phyloP scores from a whole-genome alignment of 2,329 filamentous ascomycete species.

The Fusarium citri region DNA sequence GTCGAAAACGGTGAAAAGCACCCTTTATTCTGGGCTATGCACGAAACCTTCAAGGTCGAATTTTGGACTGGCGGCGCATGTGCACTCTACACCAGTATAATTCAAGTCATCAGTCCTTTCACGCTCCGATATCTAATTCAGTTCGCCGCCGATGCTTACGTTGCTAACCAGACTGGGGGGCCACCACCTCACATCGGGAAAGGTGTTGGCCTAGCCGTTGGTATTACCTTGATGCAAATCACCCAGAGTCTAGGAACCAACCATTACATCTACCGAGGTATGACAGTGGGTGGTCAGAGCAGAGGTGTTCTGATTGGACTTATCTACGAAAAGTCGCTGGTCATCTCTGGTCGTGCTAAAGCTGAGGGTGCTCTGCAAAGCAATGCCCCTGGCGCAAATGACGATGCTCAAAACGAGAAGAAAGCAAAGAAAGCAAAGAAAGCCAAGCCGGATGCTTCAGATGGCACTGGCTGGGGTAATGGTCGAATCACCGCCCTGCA shows the following conservation, averaged over 20 bases:
- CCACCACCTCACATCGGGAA: slow-evolving; percentile 75
- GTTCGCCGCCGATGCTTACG: slow-evolving; percentile 84
- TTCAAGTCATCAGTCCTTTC: slow-evolving; percentile 88
- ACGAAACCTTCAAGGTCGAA: slow-evolving; percentile 86
- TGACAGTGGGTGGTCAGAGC: slow-evolving; percentile 88
- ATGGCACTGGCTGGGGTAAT: slow-evolving; percentile 89
- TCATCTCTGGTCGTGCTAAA: slow-evolving; percentile 86
- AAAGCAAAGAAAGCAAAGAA: slow-evolving; percentile 55
- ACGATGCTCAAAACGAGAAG: slow-evolving; percentile 54
- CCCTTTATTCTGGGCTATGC: slow-evolving; percentile 82
- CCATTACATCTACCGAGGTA: slow-evolving; percentile 92
- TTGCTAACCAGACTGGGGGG: slow-evolving; percentile 63
- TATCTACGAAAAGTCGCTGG: slow-evolving; percentile 94
- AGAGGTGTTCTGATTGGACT: slow-evolving; percentile 84
- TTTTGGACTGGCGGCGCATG: slow-evolving; percentile 87
- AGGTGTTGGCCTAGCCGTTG: slow-evolving; percentile 86
- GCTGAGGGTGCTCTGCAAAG: slow-evolving; percentile 73
- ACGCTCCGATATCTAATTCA: slow-evolving; percentile 86
- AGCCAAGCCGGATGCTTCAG: slow-evolving; percentile 57
- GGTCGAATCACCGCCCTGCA: slow-evolving; percentile 93
- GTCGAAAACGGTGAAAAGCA: slow-evolving; percentile 75
- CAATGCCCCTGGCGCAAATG: slow-evolving; percentile 57
- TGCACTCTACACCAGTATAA: slow-evolving; percentile 76
- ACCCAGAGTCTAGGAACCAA: slow-evolving; percentile 83
- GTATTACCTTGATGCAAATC: slow-evolving; percentile 87